Evolutionary conservation across 305 asterid species (phyloP), one percentile per base, ranked within the genome.

Genomic region (Rubia tinctorum): DNA sequence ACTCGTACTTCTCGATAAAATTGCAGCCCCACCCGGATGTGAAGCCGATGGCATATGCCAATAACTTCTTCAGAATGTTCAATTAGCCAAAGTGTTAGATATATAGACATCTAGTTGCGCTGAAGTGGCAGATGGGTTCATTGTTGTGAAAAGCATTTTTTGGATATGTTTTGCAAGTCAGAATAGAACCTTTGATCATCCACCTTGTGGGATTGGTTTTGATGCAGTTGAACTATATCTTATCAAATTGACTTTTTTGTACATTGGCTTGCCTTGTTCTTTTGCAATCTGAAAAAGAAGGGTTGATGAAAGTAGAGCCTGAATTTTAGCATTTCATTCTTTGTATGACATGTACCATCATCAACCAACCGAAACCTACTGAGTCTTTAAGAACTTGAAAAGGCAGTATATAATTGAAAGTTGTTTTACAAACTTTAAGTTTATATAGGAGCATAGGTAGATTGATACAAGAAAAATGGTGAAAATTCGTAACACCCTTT

Each of bases 1-100:
- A 64, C 55, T 42, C 34, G 53, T 39, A 10, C 11, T 34, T 5
- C 23, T 8, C 37, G 12, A n/a, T 70, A 30, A 56, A 13, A 69
- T 22, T 86, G 87, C 97, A 95, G 99, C 93, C 92, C 14, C 99
- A 92, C 82, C 99, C 98, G 22, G 98, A 95, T 76, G 94, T 95
- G 73, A 95, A 90, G 83, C 98, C 98, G 6, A 95, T 95, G 99
- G 98, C 99, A 5, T 95, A 95, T 44, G 99, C 99, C 15, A 92
- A 86, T 88, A 95, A 95, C 89, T 95, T 95, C 88, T 86, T 95
- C 43, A 79, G 96, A 40, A 85, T 95, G 97, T 91, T 92, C 86
- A 84, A 92, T 10, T 95, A 79, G 72, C 80, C 82, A 58, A 63
- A 62, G 49, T 42, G 75, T 72, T 49, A 55, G 11, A 8, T 55